Evolutionary conservation across 768 basidiomycete genomes (phyloP).

Genomic region (Hirschioporus abietinus): DNA sequence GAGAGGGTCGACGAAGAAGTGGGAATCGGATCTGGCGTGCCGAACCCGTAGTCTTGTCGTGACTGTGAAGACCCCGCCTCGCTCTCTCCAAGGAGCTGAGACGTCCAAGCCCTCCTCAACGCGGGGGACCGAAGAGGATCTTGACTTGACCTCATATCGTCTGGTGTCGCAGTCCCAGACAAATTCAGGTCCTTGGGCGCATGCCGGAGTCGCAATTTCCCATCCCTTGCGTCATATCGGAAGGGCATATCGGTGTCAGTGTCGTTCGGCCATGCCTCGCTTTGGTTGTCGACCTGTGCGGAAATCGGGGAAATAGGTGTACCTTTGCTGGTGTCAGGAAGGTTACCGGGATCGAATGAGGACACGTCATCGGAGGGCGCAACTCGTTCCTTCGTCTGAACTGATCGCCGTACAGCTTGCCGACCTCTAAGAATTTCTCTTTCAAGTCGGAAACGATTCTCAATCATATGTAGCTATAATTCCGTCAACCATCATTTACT

Average conservation of each 20-base stretch:
- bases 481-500: not conserved
- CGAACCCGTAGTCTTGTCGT: conserved; percentile 8
- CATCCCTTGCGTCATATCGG: not conserved
- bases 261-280: conserved; percentile 64
- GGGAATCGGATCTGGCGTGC: conserved; percentile 7
- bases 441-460: conserved; percentile 83
- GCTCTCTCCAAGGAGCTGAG: conserved; percentile 34
- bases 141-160: conserved; percentile 20
- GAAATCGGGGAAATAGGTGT: conserved; percentile 18
- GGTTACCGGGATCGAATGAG: conserved; percentile 18
- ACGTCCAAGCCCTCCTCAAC: conserved; percentile 45
- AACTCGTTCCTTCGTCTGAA: conserved; percentile 14
- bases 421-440: conserved; percentile 78
- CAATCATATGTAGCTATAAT: conserved; percentile 82
- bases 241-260: conserved; percentile 62
- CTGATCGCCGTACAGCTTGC: conserved; percentile 54
- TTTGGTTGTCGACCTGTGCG: conserved; percentile 36
- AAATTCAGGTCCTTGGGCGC: conserved; percentile 16
- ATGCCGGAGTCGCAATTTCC: not conserved
- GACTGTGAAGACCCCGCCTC: conserved; percentile 10
- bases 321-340: conserved; percentile 22
- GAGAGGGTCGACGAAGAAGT: conserved; percentile 9
- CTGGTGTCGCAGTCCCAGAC: conserved; percentile 29
- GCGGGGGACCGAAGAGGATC: conserved; percentile 37
- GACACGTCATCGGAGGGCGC: conserved; percentile 17